These are phyloP conservation scores for Pythium vanterpoolii DNA, from an alignment of 352 stramenopile species.

Conservation along the genomic window DNA sequence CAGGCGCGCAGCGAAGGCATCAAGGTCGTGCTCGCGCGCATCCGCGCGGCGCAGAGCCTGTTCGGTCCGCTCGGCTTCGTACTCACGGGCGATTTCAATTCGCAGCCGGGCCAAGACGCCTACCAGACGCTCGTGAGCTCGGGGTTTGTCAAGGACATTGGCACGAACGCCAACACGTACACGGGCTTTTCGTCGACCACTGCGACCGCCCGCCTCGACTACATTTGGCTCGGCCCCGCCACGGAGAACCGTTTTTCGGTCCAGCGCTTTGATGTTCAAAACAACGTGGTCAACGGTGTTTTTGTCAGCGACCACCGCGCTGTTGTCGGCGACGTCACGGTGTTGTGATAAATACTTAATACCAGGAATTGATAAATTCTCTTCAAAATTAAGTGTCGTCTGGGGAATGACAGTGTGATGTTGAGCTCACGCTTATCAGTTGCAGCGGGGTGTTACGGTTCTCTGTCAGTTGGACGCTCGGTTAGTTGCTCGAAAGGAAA, in stretches of 20 bases:
- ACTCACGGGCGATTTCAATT: conserved; percentile 22
- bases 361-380: too few species aligned
- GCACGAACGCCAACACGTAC: conserved; percentile 11
- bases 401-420: too few species aligned
- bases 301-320: conserved; percentile 18
- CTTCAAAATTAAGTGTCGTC: too few species aligned
- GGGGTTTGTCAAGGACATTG: conserved; percentile 10
- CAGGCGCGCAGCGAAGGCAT: conserved; percentile 20
- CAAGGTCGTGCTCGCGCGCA: conserved; percentile 17
- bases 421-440: too few species aligned
- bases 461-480: too few species aligned
- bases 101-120: conserved; percentile 12
- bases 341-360: too few species aligned
- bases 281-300: conserved; percentile 18
- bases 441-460: too few species aligned
- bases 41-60: conserved; percentile 7
- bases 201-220: conserved; percentile 3
- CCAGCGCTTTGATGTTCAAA: conserved; percentile 14
- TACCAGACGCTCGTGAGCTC: conserved; percentile 12
- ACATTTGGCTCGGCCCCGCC: conserved; percentile 16
- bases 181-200: conserved; percentile 13
- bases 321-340: conserved; percentile 14
- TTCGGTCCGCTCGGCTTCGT: conserved; percentile 13
- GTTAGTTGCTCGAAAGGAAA: too few species aligned
- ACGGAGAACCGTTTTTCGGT: conserved; percentile 10